phyloP scores from a whole-genome alignment of 2,329 filamentous ascomycete species.

The Rachicladosporium sp. region DNA sequence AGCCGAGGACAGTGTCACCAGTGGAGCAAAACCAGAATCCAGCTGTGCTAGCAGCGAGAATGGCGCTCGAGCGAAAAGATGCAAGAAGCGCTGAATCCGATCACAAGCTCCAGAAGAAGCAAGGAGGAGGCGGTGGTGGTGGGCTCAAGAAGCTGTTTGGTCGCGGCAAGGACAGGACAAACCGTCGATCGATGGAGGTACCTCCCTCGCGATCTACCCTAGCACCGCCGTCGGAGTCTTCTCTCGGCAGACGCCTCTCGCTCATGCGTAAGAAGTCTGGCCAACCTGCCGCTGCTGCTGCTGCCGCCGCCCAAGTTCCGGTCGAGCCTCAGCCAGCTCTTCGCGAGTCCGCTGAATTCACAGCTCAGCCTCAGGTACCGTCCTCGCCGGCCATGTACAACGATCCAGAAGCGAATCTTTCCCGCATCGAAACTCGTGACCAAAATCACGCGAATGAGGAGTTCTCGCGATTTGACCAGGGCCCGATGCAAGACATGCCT shows the following conservation, averaged over 20 bases:
- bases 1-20: slow-evolving; percentile 7
- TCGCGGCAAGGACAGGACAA: slow-evolving; percentile 45
- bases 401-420: slow-evolving; percentile 39
- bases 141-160: slow-evolving; percentile 56
- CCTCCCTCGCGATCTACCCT: slow-evolving; percentile 25
- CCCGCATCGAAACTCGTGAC: slow-evolving; percentile 49
- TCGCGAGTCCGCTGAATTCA: slow-evolving; percentile 1
- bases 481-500: slow-evolving; percentile 74
- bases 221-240: slow-evolving; percentile 18
- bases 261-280: slow-evolving; percentile 27
- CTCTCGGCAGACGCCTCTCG: slow-evolving; percentile 29
- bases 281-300: slow-evolving; percentile 9
- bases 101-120: slow-evolving; percentile 25
- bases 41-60: slow-evolving; percentile 19
- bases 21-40: slow-evolving; percentile 18
- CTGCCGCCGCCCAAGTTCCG: slow-evolving; percentile 6
- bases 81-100: slow-evolving; percentile 20
- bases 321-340: slow-evolving; percentile 2
- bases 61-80: slow-evolving; percentile 17
- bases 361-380: slow-evolving; percentile 3
- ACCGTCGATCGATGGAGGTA: slow-evolving; percentile 36
- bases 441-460: slow-evolving; percentile 48
- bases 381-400: slow-evolving; percentile 29
- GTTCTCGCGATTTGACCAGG: slow-evolving; percentile 70
- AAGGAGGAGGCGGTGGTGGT: slow-evolving; percentile 26